These are phyloP conservation scores for Nitzschia putrida DNA, from an alignment of 108 stramenopile species.

Conservation along the genomic window DNA sequence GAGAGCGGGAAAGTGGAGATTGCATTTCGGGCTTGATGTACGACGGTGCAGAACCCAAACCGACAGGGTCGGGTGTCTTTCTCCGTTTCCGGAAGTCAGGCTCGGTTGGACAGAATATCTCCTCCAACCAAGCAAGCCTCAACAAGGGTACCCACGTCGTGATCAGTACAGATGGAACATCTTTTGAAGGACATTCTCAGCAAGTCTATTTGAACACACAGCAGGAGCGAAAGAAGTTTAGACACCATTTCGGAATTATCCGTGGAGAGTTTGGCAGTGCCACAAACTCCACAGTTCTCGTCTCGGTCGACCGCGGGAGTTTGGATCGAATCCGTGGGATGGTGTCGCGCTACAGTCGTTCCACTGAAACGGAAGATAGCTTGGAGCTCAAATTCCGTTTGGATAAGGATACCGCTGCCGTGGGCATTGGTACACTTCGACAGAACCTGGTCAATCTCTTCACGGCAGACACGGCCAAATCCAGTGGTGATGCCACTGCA, in stretches of 20 bases:
- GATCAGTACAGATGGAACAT: constrained; percentile 69
- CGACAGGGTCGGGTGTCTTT: constrained; percentile 20
- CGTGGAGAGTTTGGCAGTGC: constrained; percentile 57
- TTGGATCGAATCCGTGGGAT: constrained; percentile 49
- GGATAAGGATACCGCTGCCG: constrained; percentile 67
- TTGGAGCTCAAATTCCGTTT: constrained; percentile 53
- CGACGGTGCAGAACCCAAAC: constrained; percentile 29
- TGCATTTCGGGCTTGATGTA: constrained; percentile 63
- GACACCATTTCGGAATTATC: constrained; percentile 62
- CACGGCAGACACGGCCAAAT: constrained; percentile 29
- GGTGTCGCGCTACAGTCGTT: constrained; percentile 18
- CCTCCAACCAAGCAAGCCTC: constrained; percentile 35
- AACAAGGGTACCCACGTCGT: constrained; percentile 51
- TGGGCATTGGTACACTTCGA: constrained; percentile 64
- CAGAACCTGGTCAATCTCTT: constrained; percentile 78
- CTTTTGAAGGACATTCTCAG: constrained; percentile 21
- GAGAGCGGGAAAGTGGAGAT: constrained; percentile 65
- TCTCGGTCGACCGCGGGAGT: constrained; percentile 50
- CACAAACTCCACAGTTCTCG: constrained; percentile 38
- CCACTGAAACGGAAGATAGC: neutral
- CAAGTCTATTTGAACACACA: constrained; percentile 10
- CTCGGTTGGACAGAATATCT: constrained; percentile 13
- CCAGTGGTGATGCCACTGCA: constrained; percentile 4
- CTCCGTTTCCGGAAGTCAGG: constrained; percentile 43
- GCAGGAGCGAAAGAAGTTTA: constrained; percentile 15